Evolutionary conservation across 495 filamentous ascomycete species (phyloP).

Genomic region (Hypoxylon cercidicola): DNA sequence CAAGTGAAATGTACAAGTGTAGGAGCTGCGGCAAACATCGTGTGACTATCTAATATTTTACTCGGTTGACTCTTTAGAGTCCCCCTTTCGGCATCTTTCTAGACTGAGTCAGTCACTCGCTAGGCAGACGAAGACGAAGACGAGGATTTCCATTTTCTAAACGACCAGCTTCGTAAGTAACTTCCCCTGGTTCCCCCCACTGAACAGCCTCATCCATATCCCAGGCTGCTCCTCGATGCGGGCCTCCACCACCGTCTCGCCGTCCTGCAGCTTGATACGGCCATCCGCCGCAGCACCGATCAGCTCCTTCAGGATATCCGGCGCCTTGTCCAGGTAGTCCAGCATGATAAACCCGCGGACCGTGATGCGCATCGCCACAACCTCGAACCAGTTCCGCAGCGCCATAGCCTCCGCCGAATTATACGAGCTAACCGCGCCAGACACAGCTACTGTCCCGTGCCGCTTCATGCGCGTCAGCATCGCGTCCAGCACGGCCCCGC

Average conservation of each 20-base stretch:
- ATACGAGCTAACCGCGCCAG: constrained; percentile 63
- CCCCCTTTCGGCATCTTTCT: no score
- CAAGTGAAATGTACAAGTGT: no score
- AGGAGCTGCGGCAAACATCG: no score
- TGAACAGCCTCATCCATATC: constrained; percentile 58
- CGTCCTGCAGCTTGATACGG: constrained; percentile 51
- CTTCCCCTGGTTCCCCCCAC: constrained; percentile 61
- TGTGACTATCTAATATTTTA: no score
- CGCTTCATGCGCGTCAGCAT: constrained; percentile 64
- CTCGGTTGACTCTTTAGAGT: no score
- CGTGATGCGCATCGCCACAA: constrained; percentile 60
- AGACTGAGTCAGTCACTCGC: no score
- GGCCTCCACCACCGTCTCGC: constrained; percentile 55
- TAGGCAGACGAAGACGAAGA: no score
- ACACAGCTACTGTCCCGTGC: constrained; percentile 62
- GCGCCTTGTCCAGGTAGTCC: constrained; percentile 53
- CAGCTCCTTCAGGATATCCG: constrained; percentile 50
- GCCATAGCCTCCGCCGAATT: constrained; percentile 50
- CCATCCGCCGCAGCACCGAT: constrained; percentile 52
- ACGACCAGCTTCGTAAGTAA: constrained; percentile 53
- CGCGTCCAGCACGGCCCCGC: constrained; percentile 65
- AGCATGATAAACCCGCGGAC: constrained; percentile 63
- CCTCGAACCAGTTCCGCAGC: constrained; percentile 63
- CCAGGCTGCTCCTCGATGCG: constrained; percentile 57
- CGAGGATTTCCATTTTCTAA: constrained; percentile 13